These are phyloP conservation scores for Achaetomium macrosporum DNA, from an alignment of 2,329 filamentous ascomycete species.

Conservation along the genomic window DNA sequence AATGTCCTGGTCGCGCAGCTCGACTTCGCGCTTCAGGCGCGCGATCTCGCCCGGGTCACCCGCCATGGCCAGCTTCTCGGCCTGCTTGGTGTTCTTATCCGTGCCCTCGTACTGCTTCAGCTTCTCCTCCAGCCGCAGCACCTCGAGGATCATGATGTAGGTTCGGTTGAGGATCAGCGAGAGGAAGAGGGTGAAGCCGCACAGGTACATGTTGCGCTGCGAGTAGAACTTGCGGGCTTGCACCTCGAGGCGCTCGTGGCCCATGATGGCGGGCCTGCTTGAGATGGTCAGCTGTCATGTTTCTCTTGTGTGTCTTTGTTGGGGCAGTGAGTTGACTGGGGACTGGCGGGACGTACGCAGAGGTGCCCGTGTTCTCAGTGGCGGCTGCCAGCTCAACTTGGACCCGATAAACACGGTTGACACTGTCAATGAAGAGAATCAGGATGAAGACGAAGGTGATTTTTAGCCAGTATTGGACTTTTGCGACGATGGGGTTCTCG, in stretches of 20 bases:
- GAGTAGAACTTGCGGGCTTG: conserved; percentile 99
- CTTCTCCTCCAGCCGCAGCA: conserved; percentile 86
- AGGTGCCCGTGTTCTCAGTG: conserved; percentile 50
- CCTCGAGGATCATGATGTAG: conserved; percentile 93
- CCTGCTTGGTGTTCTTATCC: conserved; percentile 56
- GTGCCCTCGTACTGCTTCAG: conserved; percentile 73
- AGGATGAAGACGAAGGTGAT: conserved; percentile 99
- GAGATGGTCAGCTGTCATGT: conserved; percentile 22
- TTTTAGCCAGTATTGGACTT: conserved; percentile 96
- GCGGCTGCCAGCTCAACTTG: conserved; percentile 78
- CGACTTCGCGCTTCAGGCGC: conserved; percentile 63
- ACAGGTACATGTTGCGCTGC: conserved; percentile 99
- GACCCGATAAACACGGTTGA: conserved; percentile 92
- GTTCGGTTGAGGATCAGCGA: conserved; percentile 98
- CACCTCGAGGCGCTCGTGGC: conserved; percentile 93
- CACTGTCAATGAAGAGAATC: conserved; percentile 95
- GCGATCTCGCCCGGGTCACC: conserved; percentile 73
- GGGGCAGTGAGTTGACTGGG: background rate
- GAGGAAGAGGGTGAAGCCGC: conserved; percentile 97
- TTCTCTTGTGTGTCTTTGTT: background rate
- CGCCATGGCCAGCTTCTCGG: conserved; percentile 63
- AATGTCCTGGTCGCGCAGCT: conserved; percentile 75
- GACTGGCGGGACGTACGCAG: conserved; percentile 40
- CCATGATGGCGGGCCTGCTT: conserved; percentile 61
- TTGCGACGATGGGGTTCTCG: conserved; percentile 75